Conservation (phyloP, 2,329 filamentous ascomycete genomes). For the Hymenoscyphus repandus region DNA sequence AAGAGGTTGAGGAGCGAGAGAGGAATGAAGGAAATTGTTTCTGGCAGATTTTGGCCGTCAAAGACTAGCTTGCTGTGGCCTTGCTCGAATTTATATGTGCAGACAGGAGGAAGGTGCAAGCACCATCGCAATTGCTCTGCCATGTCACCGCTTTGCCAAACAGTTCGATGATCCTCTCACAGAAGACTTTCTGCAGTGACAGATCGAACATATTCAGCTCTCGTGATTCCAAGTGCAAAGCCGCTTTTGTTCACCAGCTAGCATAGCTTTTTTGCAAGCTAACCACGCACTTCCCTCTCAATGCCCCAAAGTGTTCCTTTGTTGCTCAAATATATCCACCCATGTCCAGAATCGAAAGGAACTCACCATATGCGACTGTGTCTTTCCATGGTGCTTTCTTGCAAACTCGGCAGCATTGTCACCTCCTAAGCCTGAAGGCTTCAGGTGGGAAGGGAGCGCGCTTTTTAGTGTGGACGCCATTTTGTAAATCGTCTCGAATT, state of each 20-base stretch:
- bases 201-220: too few relatives aligned
- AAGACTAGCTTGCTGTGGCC: conserved; percentile 8
- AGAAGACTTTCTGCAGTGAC: not conserved
- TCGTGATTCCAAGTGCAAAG: too few relatives aligned
- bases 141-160: not conserved
- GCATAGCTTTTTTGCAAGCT: too few relatives aligned
- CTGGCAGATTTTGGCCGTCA: not conserved
- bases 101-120: conserved; percentile 18
- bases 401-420: conserved; percentile 41
- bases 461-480: conserved; percentile 70
- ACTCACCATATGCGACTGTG: conserved; percentile 80
- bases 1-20: not conserved
- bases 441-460: conserved; percentile 80
- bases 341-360: conserved; percentile 5
- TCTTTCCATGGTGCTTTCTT: conserved; percentile 75
- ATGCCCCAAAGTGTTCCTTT: not conserved
- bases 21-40: not conserved
- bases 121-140: conserved; percentile 3
- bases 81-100: conserved; percentile 11
- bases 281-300: not conserved
- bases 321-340: not conserved
- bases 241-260: too few relatives aligned
- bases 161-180: too few relatives aligned
- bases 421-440: conserved; percentile 38
- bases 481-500: not conserved